Evolutionary conservation across 768 basidiomycete genomes (phyloP), one percentile per base, ranked within the genome.

Genomic region (Arthromyces matolae): DNA sequence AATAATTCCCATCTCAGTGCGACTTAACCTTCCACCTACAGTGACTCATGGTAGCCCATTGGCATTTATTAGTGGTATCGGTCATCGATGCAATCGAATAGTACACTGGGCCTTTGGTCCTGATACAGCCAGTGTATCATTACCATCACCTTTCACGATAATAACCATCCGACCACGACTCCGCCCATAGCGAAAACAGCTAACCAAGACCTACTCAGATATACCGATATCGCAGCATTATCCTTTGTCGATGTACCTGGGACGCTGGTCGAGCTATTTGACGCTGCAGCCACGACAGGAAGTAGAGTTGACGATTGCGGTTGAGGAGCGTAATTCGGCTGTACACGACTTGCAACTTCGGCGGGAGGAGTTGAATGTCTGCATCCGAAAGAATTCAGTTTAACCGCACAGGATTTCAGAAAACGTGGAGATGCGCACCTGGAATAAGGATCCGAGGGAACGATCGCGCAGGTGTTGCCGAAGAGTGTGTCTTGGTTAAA

Each of bases 401-500:
- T 7, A 5, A 12, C n/a, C 5, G 34, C 13, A 28, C 19, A 18
- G 9, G 22, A 28, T 4, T 16, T 31, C n/a, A n/a, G n/a, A n/a
- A n/a, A n/a, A 12, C 19, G 41, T 28, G 8, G 42, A 23, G 8
- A 31, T 3, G 20, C 50, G 19, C 24, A 56, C 54, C 50, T 47
- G 5, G 54, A 49, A n/a, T 19, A 46, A n/a, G 32, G 35, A 28
- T 53, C 49, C 7, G 44, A 23, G 6, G 47, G 45, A 27, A 38
- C 25, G 20, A 59, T 49, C 12, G 51, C 57, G 47, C 66, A 68
- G 7, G 56, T 64, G 18, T 55, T 52, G 12, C 61, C 61, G 45
- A 66, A 68, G 2, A 68, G 56, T n/a, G 50, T 47, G n/a, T 39
- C 38, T 24, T 48, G 33, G 49, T 63, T 44, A 47, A 56, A 68